Percentiles rank a stretch among this genome's conserved stretches.
These are phyloP conservation scores for Kazachstania kunashirensis DNA, from an alignment of 805 yeast genomes.

Conservation along the genomic window DNA sequence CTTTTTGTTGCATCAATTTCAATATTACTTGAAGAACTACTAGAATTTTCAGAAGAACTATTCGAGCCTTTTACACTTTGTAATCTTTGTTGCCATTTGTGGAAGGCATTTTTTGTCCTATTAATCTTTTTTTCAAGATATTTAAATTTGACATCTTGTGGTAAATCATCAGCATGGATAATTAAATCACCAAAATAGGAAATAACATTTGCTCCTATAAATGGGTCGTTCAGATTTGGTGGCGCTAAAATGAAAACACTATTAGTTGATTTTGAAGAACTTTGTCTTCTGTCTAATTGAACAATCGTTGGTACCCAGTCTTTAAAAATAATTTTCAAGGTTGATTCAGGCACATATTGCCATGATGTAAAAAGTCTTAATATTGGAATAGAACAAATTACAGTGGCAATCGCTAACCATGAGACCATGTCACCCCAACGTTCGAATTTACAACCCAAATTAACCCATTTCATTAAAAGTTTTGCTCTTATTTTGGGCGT, in stretches of 20 bases:
- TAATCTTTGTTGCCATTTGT: constrained; percentile 74
- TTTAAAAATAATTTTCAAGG: constrained; percentile 50
- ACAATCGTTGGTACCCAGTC: constrained; percentile 93
- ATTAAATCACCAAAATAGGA: constrained; percentile 87
- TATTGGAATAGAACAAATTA: constrained; percentile 73
- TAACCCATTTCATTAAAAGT: constrained; percentile 73
- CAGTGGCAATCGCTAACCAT: constrained; percentile 84
- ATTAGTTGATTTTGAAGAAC: constrained; percentile 46
- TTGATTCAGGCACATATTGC: constrained; percentile 55
- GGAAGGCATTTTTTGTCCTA: constrained; percentile 60
- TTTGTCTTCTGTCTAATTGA: constrained; percentile 70
- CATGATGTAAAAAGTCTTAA: constrained; percentile 66
- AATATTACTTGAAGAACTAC: not conserved
- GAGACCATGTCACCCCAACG: constrained; percentile 84
- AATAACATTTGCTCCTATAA: constrained; percentile 66
- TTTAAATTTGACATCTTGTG: constrained; percentile 20
- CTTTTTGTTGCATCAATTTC: constrained; percentile 22
- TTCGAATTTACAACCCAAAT: constrained; percentile 68
- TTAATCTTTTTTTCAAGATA: constrained; percentile 58
- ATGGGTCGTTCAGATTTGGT: constrained; percentile 71
- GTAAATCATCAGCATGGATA: constrained; percentile 32
- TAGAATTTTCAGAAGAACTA: not conserved
- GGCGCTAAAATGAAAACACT: constrained; percentile 67
- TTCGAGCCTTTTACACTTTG: constrained; percentile 5
- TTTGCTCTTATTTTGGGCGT: constrained; percentile 42